Conservation (phyloP, 1,284 basidiomycete species). For the Ceratobasidium sp. region DNA sequence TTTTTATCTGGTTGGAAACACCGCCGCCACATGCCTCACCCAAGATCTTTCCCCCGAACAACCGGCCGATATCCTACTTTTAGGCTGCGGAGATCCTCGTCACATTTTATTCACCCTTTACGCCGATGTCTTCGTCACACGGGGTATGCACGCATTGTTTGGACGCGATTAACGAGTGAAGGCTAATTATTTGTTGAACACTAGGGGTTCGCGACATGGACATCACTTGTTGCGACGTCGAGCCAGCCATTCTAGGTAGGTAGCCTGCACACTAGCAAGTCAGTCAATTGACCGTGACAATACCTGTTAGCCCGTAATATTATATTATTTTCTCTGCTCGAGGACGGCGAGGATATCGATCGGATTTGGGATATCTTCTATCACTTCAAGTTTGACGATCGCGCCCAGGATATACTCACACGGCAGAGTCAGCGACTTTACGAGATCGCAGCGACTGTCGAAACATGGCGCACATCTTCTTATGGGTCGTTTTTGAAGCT, state of each 20-base stretch:
- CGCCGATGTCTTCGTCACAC: slow-evolving; percentile 58
- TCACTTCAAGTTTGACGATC: slow-evolving; percentile 32
- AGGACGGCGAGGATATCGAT: not conserved
- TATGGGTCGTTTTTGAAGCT: slow-evolving; percentile 13
- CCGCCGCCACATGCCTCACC: slow-evolving; percentile 65
- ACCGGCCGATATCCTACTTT: slow-evolving; percentile 63
- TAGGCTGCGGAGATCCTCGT: slow-evolving; percentile 72
- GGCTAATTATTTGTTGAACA: slow-evolving; percentile 43
- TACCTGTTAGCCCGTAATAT: slow-evolving; percentile 21
- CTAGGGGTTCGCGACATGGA: slow-evolving; percentile 62
- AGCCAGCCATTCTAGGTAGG: slow-evolving; percentile 2
- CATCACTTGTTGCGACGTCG: slow-evolving; percentile 69
- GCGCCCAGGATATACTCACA: not conserved
- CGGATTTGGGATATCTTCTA: slow-evolving; percentile 32
- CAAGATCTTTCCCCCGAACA: slow-evolving; percentile 64
- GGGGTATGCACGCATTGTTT: slow-evolving; percentile 48
- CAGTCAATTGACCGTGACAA: too few species aligned
- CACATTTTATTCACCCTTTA: slow-evolving; percentile 68
- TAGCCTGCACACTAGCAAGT: slow-evolving; percentile 59
- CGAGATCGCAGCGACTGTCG: not conserved
- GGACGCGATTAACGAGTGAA: too few species aligned
- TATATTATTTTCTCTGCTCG: slow-evolving; percentile 10
- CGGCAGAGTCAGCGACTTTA: slow-evolving; percentile 8
- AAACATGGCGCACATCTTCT: not conserved
- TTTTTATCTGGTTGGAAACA: slow-evolving; percentile 65